Conservation (phyloP, 306 rosid species). For the Aeschynomene evenia region DNA sequence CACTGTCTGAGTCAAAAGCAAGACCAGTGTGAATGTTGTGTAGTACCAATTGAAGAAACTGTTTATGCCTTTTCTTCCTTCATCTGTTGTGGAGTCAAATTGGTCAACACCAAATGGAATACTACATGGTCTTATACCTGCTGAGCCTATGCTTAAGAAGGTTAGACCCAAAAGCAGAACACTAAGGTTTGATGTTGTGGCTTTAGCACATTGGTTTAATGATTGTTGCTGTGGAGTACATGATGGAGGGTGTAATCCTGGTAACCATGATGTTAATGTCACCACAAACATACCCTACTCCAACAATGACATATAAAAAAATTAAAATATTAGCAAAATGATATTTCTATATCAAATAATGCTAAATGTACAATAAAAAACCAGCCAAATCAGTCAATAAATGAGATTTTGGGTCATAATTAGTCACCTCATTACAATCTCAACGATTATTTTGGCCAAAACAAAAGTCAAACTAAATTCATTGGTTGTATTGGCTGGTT, state of each 20-base stretch:
- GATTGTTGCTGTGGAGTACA: conserved; percentile 39
- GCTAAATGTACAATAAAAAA: no score
- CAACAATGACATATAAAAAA: not conserved
- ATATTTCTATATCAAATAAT: no score
- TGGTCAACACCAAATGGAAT: conserved; percentile 87
- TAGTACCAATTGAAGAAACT: conserved; percentile 84
- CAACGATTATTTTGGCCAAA: no score
- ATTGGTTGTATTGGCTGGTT: no score
- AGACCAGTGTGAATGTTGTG: conserved; percentile 32
- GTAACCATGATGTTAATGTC: conserved; percentile 67
- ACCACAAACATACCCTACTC: conserved; percentile 69
- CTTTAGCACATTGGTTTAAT: conserved; percentile 44
- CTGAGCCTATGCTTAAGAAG: conserved; percentile 56
- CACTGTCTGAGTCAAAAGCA: conserved; percentile 48
- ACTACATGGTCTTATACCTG: conserved; percentile 82
- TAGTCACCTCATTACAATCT: no score
- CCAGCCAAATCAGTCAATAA: no score
- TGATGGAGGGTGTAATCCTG: conserved; percentile 57
- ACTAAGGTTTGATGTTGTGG: conserved; percentile 39
- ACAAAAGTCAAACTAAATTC: no score
- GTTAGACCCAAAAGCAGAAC: conserved; percentile 47
- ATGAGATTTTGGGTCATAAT: no score
- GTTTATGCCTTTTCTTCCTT: conserved; percentile 59
- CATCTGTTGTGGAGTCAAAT: conserved; percentile 58
- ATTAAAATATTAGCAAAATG: no score